Evolutionary conservation across 2,329 filamentous ascomycete genomes (phyloP).

Genomic region (Hymenoscyphus linearis): DNA sequence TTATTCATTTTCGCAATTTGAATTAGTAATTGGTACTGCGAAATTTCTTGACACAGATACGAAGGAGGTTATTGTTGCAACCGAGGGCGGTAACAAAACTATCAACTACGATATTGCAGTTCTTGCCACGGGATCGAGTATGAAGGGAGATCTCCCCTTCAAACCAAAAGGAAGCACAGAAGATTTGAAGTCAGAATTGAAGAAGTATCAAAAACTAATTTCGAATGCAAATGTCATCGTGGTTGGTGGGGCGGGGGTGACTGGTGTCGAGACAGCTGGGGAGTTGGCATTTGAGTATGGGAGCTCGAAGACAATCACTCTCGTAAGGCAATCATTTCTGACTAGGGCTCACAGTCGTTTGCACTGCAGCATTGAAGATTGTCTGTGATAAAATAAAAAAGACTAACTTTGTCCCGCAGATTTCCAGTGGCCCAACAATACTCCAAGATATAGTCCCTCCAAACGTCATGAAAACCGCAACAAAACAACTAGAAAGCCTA

Average conservation of each 20-base stretch:
- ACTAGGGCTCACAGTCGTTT: background rate
- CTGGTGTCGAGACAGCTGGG: constrained; percentile 31
- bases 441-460: constrained; percentile 20
- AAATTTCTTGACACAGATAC: constrained; percentile 37
- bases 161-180: constrained; percentile 42
- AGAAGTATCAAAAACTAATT: constrained; percentile 23
- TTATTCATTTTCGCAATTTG: constrained; percentile 44
- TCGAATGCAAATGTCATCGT: constrained; percentile 28
- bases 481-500: constrained; percentile 43
- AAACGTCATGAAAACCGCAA: constrained; percentile 26
- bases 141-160: constrained; percentile 43
- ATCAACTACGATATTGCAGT: constrained; percentile 47
- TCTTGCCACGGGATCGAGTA: constrained; percentile 48
- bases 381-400: background rate
- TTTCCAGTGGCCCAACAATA: constrained; percentile 30
- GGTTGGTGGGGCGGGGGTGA: constrained; percentile 32
- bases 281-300: constrained; percentile 28
- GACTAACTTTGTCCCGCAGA: constrained; percentile 10
- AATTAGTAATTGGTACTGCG: constrained; percentile 47
- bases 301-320: constrained; percentile 26
- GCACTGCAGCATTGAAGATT: background rate
- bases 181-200: constrained; percentile 18
- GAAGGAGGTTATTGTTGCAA: constrained; percentile 40
- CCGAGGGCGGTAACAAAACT: constrained; percentile 30
- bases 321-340: constrained; percentile 13